Evolutionary conservation across 192 early-diverging fungal species (phyloP).

Genomic region (Linnemannia zychae): DNA sequence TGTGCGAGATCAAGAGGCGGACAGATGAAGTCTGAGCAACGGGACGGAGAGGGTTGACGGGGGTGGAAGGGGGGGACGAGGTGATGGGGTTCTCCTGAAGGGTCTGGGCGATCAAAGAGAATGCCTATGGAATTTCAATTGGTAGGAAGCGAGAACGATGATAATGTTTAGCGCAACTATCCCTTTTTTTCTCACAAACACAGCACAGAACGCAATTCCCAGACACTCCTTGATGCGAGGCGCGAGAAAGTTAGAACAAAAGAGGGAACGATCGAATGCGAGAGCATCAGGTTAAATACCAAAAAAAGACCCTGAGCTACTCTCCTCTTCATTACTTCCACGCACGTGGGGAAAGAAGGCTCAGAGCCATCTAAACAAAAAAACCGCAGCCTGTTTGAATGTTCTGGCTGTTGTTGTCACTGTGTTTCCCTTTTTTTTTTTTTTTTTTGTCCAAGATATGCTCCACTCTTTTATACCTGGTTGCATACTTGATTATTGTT

Average conservation of each 20-base stretch:
- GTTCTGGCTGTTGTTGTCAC: not conserved
- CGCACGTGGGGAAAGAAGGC: not conserved
- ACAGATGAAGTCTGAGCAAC: slow-evolving; percentile 71
- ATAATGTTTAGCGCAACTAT: not conserved
- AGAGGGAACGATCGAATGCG: not conserved
- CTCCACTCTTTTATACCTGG: not conserved
- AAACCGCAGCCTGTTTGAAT: not conserved
- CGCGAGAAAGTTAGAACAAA: not conserved
- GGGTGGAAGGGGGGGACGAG: slow-evolving; percentile 65
- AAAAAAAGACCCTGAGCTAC: not conserved
- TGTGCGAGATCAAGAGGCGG: slow-evolving; percentile 92
- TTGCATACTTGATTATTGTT: not conserved
- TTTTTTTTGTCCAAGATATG: not conserved
- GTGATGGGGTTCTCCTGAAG: slow-evolving; percentile 81
- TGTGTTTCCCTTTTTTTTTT: not conserved
- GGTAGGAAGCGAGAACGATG: not conserved
- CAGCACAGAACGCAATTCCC: not conserved
- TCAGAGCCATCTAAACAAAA: not conserved
- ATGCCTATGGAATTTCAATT: slow-evolving; percentile 69
- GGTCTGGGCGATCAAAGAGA: slow-evolving; percentile 84
- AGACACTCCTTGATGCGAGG: not conserved
- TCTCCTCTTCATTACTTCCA: not conserved
- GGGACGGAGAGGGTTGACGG: slow-evolving; percentile 61
- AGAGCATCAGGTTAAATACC: not conserved
- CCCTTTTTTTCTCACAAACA: not conserved